phyloP scores from a whole-genome alignment of 75 land plant genomes.

The Selaginella tamariscina region DNA sequence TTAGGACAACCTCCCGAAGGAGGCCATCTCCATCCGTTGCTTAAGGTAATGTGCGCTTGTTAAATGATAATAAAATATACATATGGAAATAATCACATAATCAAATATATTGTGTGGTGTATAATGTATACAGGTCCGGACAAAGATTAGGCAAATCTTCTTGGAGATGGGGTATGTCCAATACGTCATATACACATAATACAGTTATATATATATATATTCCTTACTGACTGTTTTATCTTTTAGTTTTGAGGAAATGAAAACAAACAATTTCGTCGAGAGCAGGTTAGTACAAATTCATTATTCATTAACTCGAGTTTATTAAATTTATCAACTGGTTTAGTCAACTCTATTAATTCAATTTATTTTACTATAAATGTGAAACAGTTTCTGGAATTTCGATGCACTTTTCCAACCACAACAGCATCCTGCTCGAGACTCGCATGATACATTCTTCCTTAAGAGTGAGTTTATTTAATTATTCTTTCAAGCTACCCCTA shows the following conservation, averaged over 20 bases:
- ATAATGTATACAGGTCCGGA: conserved; percentile 37
- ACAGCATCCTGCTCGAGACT: conserved; percentile 98
- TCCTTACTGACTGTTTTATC: conserved; percentile 4
- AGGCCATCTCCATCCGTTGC: conserved; percentile 84
- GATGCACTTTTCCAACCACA: conserved; percentile 96
- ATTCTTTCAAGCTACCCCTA: not conserved
- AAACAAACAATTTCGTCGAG: conserved; percentile 87
- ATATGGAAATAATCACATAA: too few species aligned
- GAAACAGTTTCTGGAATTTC: conserved; percentile 99
- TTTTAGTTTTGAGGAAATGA: conserved; percentile 94
- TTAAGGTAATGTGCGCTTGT: conserved; percentile 41
- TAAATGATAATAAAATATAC: too few species aligned
- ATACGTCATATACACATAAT: not conserved
- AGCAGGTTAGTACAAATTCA: conserved; percentile 96
- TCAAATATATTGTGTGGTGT: not conserved
- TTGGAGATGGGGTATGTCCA: conserved; percentile 66
- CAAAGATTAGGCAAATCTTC: conserved; percentile 51
- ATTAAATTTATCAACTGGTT: not conserved
- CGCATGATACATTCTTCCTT: conserved; percentile 94
- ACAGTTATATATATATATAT: too few species aligned
- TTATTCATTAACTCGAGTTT: not conserved
- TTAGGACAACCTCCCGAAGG: conserved; percentile 52
- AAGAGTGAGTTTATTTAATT: conserved; percentile 33
- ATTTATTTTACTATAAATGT: conserved; percentile 2
- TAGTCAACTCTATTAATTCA: not conserved